Evolutionary conservation across 1,284 basidiomycete genomes (phyloP), one percentile per base, ranked within the genome.

Genomic region (Tetrapyrgos nigripes): DNA sequence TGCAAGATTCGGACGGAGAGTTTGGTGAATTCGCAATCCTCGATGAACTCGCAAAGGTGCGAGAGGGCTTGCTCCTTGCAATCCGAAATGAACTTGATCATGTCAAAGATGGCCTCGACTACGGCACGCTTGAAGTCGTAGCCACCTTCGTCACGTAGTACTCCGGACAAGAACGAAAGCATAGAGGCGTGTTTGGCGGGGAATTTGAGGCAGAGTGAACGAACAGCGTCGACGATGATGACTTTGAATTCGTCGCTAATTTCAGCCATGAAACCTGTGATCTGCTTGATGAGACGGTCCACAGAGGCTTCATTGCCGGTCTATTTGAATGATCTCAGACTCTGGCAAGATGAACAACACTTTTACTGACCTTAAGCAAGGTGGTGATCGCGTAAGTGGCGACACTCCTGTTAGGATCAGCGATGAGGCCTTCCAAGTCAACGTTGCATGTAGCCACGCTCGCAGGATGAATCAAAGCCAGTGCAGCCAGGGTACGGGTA

Each of bases 231-330:
- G 63, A 99, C 97, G 55, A 99, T 97, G 76, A 99, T 97, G 71
- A 99, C 96, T 83, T 99, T 99, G 87, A 99, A 99, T 78, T 99
- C 97, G 76, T 99, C 97, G 66, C 94, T 97, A 76, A 99, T 99
- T 76, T 99, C 97, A 64, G 92, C 87, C 96, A 99, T 98, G 83
- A 99, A 99, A 50, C 94, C 92, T 53, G 94, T 94, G 71, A 99
- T 99, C 78, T 99, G 97, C 77, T 99, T 99, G 91, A 99, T 99
- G 64, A 99, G 86, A 56, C 97, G 89, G 78, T 99, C 97, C 31
- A 99, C 97, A 2, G 95, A 97, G 4, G 96, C 96, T 78, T 99
- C 97, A 75, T 98, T 99, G 35, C 97, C 97, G 35, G 97, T 99
- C 94, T 83, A 61, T 66, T 35, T 19, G 60, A 51, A 50, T 26